Base-by-base conservation (phyloP, 176 grass and related monocot species). In the Neostapfia colusana region DNA sequence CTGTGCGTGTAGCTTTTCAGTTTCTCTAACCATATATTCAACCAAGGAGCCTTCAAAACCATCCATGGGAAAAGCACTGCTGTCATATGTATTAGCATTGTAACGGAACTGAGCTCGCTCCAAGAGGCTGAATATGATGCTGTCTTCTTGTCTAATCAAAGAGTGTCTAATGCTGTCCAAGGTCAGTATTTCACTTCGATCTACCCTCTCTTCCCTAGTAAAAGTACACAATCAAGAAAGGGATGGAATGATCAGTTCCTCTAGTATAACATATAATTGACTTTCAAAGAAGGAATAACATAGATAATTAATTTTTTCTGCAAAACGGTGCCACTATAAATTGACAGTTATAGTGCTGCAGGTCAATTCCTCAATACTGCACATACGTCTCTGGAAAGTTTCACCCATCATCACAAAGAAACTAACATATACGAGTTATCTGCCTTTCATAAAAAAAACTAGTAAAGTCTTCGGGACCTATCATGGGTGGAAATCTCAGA, bases 131-230 rank as follows among this genome's bases (percentile, higher is more conserved):
- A 92, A 99, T 82, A 99, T 99, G 74, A 99, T 99, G 80, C 87
- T 95, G 81, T 99, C 96, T 86, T 99, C 96, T 90, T 92, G 92
- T 44, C 92, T 77, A 68, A 99, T 95, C 77, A 99, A 75, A 44
- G 92, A 86, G 39, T 86, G 81, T 56, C 92, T 88, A 60, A 95
- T 89, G 49, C 82, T 78, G 41, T 95, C 96, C 62, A 99, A 81
- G 17, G 81, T 92, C 71, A 99, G 67, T 17, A 70, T 91, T 41
- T 95, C 89, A 89, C 96, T 99, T 77, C 77, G 85, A 89, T 99
- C 96, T 23, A 99, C 63, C 78, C 96, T 90, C 75, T 81, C 85
- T 50, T 74, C 25, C 40, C 92, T 95, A 67, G 16, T 71, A 85
- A 70, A 88, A 51, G 13, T 14, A 16, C 14, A 57, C 14, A 34